phyloP scores from a whole-genome alignment of 257 asterid genomes.

The Pogostemon cablin region DNA sequence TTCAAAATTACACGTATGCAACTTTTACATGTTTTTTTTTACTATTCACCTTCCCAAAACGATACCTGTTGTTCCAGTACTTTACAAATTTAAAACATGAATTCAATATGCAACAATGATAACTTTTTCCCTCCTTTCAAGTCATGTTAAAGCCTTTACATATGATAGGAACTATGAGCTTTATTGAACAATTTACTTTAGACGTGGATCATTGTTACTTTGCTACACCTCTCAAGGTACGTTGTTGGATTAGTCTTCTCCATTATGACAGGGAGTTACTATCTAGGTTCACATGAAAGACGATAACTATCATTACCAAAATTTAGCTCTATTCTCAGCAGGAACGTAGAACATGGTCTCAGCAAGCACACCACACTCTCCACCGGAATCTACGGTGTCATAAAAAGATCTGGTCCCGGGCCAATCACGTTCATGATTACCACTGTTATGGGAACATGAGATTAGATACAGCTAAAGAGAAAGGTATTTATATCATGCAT shows the following conservation, averaged over 20 bases:
- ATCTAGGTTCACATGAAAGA: neutral
- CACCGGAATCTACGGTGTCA: constrained; percentile 67
- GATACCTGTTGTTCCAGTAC: neutral
- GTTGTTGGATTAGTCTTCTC: neutral
- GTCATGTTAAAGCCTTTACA: neutral
- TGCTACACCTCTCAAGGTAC: neutral
- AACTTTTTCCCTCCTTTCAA: neutral
- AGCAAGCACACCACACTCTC: constrained; percentile 78
- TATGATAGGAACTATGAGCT: neutral
- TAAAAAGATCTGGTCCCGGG: constrained; percentile 71
- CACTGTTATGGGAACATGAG: constrained; percentile 42
- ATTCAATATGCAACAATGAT: neutral
- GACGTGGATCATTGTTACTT: neutral
- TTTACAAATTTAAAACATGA: neutral
- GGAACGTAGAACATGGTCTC: constrained; percentile 78
- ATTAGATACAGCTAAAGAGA: neutral
- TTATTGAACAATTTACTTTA: neutral
- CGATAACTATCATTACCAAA: constrained; percentile 50
- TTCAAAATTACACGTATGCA: neutral
- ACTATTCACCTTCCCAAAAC: neutral
- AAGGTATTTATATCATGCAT: neutral
- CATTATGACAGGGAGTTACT: neutral
- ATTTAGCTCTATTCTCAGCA: constrained; percentile 74
- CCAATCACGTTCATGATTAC: constrained; percentile 85
- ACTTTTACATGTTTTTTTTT: neutral